Evolutionary conservation across 2,329 filamentous ascomycete species (phyloP).

Genomic region (Aaosphaeria pasadenensis): DNA sequence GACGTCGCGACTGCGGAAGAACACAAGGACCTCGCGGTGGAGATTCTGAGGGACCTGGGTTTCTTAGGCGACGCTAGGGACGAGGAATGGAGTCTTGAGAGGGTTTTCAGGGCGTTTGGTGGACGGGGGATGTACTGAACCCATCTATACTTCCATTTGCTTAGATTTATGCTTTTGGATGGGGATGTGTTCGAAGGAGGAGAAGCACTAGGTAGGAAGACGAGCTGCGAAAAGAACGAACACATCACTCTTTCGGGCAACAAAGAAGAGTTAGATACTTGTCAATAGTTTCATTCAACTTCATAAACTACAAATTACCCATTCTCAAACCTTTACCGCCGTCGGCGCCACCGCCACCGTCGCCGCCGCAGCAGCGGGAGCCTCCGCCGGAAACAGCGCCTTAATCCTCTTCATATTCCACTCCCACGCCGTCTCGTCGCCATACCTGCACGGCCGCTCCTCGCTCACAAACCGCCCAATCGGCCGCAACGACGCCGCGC

Average conservation of each 20-base stretch:
- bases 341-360: no score
- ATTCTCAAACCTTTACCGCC: no score
- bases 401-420: neutral
- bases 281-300: no score
- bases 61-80: slow-evolving; percentile 12
- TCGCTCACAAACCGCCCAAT: neutral
- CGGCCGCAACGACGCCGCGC: neutral
- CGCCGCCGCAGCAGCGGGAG: no score
- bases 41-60: slow-evolving; percentile 10
- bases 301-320: no score
- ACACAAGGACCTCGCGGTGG: slow-evolving; percentile 6
- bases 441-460: neutral
- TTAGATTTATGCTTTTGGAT: no score
- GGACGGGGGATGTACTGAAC: neutral
- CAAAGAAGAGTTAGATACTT: no score
- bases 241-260: no score
- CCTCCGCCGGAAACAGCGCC: neutral
- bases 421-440: neutral
- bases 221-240: no score
- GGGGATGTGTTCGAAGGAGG: no score
- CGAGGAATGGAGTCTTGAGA: slow-evolving; percentile 4
- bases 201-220: no score
- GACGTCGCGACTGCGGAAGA: slow-evolving; percentile 10
- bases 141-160: no score
- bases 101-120: neutral